phyloP scores from a whole-genome alignment of 2,329 filamentous ascomycete species.

The Aspergillus terreus region DNA sequence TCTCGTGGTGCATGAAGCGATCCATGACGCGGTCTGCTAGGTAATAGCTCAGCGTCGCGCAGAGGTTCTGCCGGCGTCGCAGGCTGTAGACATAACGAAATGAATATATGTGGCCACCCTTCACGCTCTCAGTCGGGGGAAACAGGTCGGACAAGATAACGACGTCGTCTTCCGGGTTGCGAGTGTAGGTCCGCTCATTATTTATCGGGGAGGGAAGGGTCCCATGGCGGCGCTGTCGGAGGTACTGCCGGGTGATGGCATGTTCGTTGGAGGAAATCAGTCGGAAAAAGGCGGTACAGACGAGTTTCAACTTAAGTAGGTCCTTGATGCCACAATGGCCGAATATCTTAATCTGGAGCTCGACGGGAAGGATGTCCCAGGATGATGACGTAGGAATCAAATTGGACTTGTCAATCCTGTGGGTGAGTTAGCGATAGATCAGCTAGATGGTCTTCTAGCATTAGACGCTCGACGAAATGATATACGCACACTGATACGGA shows the following conservation, averaged over 20 bases:
- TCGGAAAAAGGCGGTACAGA: constrained; percentile 36
- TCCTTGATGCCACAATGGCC: constrained; percentile 37
- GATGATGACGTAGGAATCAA: constrained; percentile 27
- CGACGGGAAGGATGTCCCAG: constrained; percentile 40
- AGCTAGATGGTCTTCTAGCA: neutral
- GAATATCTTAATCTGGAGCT: constrained; percentile 41
- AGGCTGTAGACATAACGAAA: constrained; percentile 39
- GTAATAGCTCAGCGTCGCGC: constrained; percentile 37
- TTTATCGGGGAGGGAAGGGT: constrained; percentile 39
- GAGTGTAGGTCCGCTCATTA: constrained; percentile 33
- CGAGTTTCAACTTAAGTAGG: constrained; percentile 34
- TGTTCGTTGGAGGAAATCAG: constrained; percentile 37
- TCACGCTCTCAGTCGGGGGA: constrained; percentile 33
- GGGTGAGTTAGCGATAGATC: constrained; percentile 8
- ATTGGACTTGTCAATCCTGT: constrained; percentile 21
- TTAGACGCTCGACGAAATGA: neutral
- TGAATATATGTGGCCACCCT: constrained; percentile 37
- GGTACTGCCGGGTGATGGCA: constrained; percentile 39
- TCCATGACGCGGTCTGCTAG: constrained; percentile 41
- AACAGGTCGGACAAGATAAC: constrained; percentile 43
- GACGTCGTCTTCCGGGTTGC: constrained; percentile 41
- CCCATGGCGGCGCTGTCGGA: constrained; percentile 39
- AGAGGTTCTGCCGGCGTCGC: constrained; percentile 35
- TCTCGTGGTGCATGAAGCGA: constrained; percentile 32
- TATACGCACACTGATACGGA: constrained; percentile 23